Conservation (phyloP, 345 rosid genomes). For the Kandelia obovata region DNA sequence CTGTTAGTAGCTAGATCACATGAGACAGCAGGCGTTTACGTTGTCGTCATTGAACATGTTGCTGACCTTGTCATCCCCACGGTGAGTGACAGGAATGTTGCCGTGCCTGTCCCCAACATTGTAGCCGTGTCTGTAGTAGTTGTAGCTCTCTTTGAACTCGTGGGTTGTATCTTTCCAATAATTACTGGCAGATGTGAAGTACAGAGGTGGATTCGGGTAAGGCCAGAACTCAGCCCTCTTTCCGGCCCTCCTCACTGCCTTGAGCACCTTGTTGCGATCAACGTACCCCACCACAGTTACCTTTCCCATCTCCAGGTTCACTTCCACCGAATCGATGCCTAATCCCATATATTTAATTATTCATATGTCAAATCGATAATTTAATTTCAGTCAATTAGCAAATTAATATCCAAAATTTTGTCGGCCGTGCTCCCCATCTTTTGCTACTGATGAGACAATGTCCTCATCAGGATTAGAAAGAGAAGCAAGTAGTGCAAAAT, state of each 20-base stretch:
- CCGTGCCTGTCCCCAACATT: conserved; percentile 66
- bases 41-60: conserved; percentile 91
- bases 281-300: conserved; percentile 81
- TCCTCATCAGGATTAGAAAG: no score
- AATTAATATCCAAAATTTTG: no score
- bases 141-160: conserved; percentile 82
- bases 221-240: conserved; percentile 97
- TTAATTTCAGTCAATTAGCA: background rate
- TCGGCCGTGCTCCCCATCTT: no score
- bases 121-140: conserved; percentile 80
- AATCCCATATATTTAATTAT: background rate
- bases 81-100: conserved; percentile 51
- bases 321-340: conserved; percentile 86
- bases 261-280: conserved; percentile 80
- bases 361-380: background rate
- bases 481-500: no score
- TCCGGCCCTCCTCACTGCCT: conserved; percentile 77
- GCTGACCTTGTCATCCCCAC: conserved; percentile 91
- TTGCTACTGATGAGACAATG: no score
- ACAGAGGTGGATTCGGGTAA: conserved; percentile 71
- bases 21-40: conserved; percentile 79
- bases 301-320: conserved; percentile 62
- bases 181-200: conserved; percentile 59
- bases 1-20: conserved; percentile 31
- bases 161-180: conserved; percentile 75